A percentile compares a stretch with the other conserved stretches of the same genome.
Conservation (phyloP, 495 filamentous ascomycete species). For the Viridothelium virens region DNA sequence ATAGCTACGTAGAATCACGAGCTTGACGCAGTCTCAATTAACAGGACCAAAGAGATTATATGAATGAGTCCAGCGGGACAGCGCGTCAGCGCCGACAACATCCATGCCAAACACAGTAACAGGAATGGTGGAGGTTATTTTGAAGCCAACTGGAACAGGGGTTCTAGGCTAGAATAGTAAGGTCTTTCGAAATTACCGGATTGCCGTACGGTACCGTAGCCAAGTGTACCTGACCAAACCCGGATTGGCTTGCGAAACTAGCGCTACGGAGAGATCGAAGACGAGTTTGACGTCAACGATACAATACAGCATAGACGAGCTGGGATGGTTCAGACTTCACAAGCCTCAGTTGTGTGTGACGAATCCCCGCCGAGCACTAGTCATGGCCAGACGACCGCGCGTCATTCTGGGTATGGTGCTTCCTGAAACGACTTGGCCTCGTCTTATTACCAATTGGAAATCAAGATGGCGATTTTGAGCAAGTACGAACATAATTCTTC, state of each 20-base stretch:
- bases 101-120: not conserved
- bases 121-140: not conserved
- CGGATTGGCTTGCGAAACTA: not conserved
- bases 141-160: not conserved
- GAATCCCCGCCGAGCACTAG: not conserved
- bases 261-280: not conserved
- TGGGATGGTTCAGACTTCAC: not conserved
- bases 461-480: too few species aligned
- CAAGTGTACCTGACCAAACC: not conserved
- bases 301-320: not conserved
- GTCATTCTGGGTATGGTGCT: not conserved
- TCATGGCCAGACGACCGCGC: not conserved
- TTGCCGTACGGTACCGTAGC: not conserved
- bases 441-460: too few species aligned
- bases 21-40: not conserved
- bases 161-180: not conserved
- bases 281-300: not conserved
- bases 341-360: slow-evolving; percentile 8
- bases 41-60: not conserved
- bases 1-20: not conserved
- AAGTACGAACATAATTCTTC: too few species aligned
- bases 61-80: not conserved
- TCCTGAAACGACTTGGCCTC: not conserved
- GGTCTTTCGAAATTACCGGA: not conserved
- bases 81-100: not conserved